These are phyloP conservation scores for Pholiota molesta DNA, from an alignment of 768 basidiomycete genomes.

Conservation along the genomic window DNA sequence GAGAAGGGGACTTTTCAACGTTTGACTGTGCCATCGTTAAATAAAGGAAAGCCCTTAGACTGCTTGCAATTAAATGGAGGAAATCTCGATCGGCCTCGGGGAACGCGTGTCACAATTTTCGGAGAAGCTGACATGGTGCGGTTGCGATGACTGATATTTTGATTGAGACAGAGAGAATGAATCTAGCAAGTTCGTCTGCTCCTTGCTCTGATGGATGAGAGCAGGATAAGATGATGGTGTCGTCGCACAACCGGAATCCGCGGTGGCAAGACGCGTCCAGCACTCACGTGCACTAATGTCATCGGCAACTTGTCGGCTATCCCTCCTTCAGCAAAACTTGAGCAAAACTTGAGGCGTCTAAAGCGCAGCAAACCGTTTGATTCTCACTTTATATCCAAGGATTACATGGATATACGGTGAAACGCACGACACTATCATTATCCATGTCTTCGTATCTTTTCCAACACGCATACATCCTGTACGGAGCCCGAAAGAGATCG, in stretches of 20 bases:
- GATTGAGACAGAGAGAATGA: background rate
- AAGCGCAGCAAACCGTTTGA: background rate
- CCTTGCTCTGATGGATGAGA: background rate
- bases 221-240: background rate
- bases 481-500: background rate
- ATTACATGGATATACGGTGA: background rate
- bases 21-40: background rate
- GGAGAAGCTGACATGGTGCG: background rate
- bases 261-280: background rate
- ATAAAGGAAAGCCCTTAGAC: background rate
- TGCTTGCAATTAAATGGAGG: background rate
- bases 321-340: background rate
- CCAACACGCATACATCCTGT: background rate
- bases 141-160: background rate
- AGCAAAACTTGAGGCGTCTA: background rate
- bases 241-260: background rate
- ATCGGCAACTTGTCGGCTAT: background rate
- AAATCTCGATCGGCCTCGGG: constrained; percentile 1
- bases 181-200: background rate
- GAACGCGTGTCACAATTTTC: background rate
- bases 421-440: background rate
- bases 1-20: background rate
- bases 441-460: background rate
- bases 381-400: background rate
- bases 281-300: background rate